Evolutionary conservation across 2,329 filamentous ascomycete species (phyloP).

Genomic region (Arthrobotrys sphaeroides): DNA sequence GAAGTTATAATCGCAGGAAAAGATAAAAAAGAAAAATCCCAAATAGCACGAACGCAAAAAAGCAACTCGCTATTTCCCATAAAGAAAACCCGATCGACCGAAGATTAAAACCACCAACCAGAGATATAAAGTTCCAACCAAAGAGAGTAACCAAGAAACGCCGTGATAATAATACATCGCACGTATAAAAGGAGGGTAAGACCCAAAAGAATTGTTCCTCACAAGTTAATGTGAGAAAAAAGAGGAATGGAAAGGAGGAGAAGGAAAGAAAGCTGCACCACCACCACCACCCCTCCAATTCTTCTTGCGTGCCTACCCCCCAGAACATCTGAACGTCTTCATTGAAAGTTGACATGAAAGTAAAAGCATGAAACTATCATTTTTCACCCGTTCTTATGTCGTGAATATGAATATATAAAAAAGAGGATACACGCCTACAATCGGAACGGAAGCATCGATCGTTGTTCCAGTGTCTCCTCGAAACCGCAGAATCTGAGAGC

Average conservation of each 20-base stretch:
- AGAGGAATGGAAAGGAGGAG: background rate
- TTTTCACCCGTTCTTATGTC: background rate
- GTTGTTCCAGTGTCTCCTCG: slow-evolving; percentile 48
- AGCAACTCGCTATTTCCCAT: slow-evolving; percentile 7
- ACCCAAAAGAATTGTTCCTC: slow-evolving; percentile 9
- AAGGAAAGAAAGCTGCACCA: background rate
- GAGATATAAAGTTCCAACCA: background rate
- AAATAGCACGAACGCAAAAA: background rate
- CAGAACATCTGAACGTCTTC: slow-evolving; percentile 35
- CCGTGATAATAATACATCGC: slow-evolving; percentile 25
- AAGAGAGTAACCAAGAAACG: slow-evolving; percentile 29
- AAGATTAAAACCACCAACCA: slow-evolving; percentile 11
- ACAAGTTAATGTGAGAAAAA: background rate
- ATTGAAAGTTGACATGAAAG: slow-evolving; percentile 19
- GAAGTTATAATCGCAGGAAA: background rate
- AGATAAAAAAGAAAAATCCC: background rate
- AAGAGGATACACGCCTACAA: slow-evolving; percentile 23
- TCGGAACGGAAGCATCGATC: slow-evolving; percentile 49
- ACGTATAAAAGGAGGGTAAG: slow-evolving; percentile 11
- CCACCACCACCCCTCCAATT: background rate
- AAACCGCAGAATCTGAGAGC: slow-evolving; percentile 45
- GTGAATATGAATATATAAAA: background rate
- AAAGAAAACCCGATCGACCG: background rate
- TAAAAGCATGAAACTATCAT: slow-evolving; percentile 1
- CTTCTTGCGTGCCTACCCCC: background rate